Evolutionary conservation across 2,329 filamentous ascomycete species (phyloP).

Genomic region (Fusarium guadeloupense): DNA sequence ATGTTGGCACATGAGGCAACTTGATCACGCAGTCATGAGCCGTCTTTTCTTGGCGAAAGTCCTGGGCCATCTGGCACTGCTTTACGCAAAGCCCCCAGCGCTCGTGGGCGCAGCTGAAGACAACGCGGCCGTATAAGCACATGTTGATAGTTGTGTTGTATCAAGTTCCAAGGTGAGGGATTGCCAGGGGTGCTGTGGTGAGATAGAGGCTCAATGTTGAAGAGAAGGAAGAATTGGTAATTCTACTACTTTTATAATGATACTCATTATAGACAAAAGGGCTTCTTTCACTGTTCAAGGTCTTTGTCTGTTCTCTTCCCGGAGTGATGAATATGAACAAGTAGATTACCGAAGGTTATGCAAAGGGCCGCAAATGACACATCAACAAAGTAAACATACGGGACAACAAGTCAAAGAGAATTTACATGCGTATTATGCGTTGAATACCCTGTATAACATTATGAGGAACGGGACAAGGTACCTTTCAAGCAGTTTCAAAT

Average conservation of each 20-base stretch:
- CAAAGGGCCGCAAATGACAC: not conserved
- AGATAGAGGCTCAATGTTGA: not conserved
- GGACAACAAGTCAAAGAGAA: too few relatives aligned
- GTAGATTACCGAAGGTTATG: not conserved
- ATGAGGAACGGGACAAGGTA: too few relatives aligned
- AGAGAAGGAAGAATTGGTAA: not conserved
- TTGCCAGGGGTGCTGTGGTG: not conserved
- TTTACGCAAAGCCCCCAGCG: constrained; percentile 41
- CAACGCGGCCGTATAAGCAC: constrained; percentile 42
- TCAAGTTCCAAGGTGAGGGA: not conserved
- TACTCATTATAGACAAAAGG: not conserved
- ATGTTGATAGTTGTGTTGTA: constrained; percentile 27
- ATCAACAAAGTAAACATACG: not conserved
- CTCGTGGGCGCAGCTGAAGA: constrained; percentile 43
- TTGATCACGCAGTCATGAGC: constrained; percentile 30
- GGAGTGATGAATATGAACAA: not conserved
- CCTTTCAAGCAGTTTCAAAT: too few relatives aligned
- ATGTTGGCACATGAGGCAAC: constrained; percentile 37
- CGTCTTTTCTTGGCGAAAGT: constrained; percentile 13
- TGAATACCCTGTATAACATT: too few relatives aligned
- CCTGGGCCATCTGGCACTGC: constrained; percentile 31
- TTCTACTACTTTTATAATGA: constrained; percentile 12
- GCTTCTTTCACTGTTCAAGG: not conserved
- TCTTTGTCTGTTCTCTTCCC: not conserved
- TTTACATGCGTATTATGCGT: too few relatives aligned